phyloP scores from a whole-genome alignment of 2,329 filamentous ascomycete genomes.

The Lecanicillium sp. region DNA sequence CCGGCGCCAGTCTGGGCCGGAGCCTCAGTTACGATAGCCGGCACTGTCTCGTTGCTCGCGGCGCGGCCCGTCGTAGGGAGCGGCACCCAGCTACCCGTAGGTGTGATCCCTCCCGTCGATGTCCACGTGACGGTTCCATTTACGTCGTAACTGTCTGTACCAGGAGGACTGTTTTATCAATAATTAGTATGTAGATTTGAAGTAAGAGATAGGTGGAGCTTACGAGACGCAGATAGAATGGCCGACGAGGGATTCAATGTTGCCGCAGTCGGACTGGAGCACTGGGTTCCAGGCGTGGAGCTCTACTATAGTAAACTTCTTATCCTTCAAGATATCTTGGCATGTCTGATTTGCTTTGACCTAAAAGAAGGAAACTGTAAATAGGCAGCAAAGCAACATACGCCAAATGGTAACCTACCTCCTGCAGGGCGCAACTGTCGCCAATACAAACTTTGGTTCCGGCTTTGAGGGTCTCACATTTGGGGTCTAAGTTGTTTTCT shows the following conservation, averaged over 20 bases:
- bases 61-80: neutral
- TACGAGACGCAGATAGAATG: slow-evolving; percentile 3
- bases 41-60: neutral
- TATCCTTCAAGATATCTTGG: neutral
- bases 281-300: neutral
- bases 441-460: neutral
- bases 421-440: neutral
- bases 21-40: neutral
- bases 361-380: no score
- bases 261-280: neutral
- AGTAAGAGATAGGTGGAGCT: no score
- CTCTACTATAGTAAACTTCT: neutral
- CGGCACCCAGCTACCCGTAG: neutral
- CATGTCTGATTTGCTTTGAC: slow-evolving; percentile 1
- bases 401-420: neutral
- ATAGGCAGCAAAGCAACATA: no score
- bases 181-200: no score
- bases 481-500: neutral
- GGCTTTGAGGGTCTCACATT: neutral
- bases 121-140: neutral
- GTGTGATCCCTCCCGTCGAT: neutral
- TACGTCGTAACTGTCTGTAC: neutral
- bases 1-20: neutral
- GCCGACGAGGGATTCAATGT: neutral
- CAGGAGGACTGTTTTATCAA: neutral